Percentiles rank a stretch among this genome's conserved stretches.
phyloP scores from a whole-genome alignment of 106 monocot species.

The Gastrodia elata region DNA sequence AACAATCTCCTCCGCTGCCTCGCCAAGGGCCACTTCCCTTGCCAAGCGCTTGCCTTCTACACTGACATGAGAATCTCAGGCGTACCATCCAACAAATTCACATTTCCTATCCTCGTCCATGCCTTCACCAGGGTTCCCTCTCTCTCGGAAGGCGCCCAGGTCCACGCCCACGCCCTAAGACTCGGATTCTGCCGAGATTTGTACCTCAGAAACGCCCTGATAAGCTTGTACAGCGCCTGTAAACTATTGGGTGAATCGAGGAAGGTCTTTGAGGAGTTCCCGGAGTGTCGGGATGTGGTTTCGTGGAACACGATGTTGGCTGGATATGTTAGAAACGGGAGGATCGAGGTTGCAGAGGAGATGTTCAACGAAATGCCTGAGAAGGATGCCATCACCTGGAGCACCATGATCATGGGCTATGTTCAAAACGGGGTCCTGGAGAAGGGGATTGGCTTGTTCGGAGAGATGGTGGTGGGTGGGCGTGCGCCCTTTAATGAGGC shows the following conservation, averaged over 20 bases:
- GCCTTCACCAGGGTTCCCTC: slow-evolving; percentile 22
- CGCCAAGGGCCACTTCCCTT: slow-evolving; percentile 12
- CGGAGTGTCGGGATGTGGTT: slow-evolving; percentile 33
- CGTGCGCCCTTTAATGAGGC: slow-evolving; percentile 37
- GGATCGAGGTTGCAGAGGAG: slow-evolving; percentile 22
- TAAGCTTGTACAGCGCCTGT: slow-evolving; percentile 42
- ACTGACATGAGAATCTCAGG: slow-evolving; percentile 17
- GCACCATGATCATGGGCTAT: slow-evolving; percentile 52
- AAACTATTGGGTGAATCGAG: slow-evolving; percentile 6
- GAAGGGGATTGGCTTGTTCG: slow-evolving; percentile 36
- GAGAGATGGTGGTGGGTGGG: slow-evolving; percentile 23
- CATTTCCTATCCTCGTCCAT: slow-evolving; percentile 54
- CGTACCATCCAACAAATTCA: slow-evolving; percentile 52
- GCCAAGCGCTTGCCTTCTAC: slow-evolving; percentile 23
- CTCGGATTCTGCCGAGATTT: slow-evolving; percentile 36
- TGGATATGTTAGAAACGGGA: slow-evolving; percentile 29
- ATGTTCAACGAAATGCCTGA: slow-evolving; percentile 48
- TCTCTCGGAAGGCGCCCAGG: slow-evolving; percentile 25
- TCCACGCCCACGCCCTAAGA: slow-evolving; percentile 37
- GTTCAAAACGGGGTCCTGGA: slow-evolving; percentile 40
- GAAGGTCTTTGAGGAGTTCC: slow-evolving; percentile 42
- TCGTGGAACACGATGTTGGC: slow-evolving; percentile 52
- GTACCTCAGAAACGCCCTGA: slow-evolving; percentile 40
- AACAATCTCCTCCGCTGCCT: slow-evolving; percentile 73
- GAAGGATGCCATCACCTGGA: slow-evolving; percentile 57